Conservation (phyloP, 805 yeast genomes). For the Saccharomycopsis babjevae region DNA sequence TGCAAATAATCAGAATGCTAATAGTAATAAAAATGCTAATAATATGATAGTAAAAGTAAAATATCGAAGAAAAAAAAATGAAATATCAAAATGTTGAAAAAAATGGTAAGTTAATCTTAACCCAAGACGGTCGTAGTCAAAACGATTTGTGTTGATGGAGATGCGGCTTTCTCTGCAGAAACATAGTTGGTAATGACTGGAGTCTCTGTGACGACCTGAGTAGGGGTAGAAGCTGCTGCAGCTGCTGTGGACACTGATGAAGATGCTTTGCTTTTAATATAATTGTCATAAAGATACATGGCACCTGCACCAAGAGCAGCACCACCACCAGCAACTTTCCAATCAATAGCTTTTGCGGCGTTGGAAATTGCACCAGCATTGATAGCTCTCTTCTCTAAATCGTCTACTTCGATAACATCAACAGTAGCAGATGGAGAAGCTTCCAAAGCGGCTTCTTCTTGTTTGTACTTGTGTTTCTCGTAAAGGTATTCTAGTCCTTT, state of each 20-base stretch:
- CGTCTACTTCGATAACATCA: not conserved
- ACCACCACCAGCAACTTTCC: not conserved
- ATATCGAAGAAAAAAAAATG: not conserved
- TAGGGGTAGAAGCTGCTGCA: not conserved
- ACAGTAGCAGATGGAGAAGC: not conserved
- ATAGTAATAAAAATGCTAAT: not conserved
- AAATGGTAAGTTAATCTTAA: not conserved
- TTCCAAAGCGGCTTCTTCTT: not conserved
- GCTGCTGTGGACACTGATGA: not conserved
- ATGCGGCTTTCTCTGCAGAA: not conserved
- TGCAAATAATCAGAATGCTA: not conserved
- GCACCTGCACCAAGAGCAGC: not conserved
- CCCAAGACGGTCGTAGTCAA: not conserved
- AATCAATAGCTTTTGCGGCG: not conserved
- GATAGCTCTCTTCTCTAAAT: not conserved
- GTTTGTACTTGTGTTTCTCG: not conserved
- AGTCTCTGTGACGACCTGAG: not conserved
- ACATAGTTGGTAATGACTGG: not conserved
- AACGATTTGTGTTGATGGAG: not conserved
- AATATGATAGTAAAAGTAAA: not conserved
- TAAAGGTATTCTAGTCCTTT: not conserved
- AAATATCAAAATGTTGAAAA: not conserved
- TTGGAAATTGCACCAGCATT: not conserved
- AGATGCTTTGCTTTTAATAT: not conserved
- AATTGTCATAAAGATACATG: not conserved